phyloP scores from a whole-genome alignment of 2,329 filamentous ascomycete genomes.

The Xylariaceae sp. region DNA sequence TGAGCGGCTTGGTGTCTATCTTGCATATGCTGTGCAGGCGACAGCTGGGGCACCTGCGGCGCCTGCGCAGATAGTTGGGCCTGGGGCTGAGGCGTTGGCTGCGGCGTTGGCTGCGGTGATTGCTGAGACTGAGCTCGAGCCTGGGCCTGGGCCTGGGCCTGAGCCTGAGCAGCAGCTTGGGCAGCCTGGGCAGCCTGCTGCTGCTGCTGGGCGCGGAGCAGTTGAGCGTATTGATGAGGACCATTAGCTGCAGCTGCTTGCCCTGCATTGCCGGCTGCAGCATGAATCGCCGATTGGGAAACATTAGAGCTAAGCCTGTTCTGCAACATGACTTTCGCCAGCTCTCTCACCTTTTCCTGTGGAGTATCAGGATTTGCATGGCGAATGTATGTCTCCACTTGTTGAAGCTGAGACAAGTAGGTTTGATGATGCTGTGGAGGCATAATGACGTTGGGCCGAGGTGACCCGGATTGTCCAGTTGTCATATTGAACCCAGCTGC shows the following conservation, averaged over 20 bases:
- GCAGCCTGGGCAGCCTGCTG: constrained; percentile 36
- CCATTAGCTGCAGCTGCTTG: constrained; percentile 46
- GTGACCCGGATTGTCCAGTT: constrained; percentile 39
- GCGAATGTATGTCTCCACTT: constrained; percentile 48
- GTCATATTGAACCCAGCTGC: constrained; percentile 44
- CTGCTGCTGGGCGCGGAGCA: constrained; percentile 53
- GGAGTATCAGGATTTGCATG: constrained; percentile 47
- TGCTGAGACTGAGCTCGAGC: constrained; percentile 18
- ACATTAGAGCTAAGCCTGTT: constrained; percentile 35
- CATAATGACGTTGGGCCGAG: constrained; percentile 38
- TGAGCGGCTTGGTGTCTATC: constrained; percentile 25
- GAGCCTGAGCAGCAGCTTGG: constrained; percentile 25
- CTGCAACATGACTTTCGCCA: constrained; percentile 47
- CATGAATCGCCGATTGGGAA: constrained; percentile 48
- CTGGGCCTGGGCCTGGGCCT: constrained; percentile 14
- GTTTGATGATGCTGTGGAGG: constrained; percentile 41
- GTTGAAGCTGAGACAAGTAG: constrained; percentile 44
- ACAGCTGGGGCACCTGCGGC: constrained; percentile 15
- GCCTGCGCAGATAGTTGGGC: constrained; percentile 24
- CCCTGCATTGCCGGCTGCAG: constrained; percentile 45
- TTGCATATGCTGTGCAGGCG: constrained; percentile 20
- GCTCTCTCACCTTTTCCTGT: constrained; percentile 44
- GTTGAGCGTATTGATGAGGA: constrained; percentile 55
- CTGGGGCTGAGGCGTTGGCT: constrained; percentile 20
- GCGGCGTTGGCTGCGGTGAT: too few relatives aligned